Evolutionary conservation across 2,329 filamentous ascomycete genomes (phyloP), one percentile per base, ranked within the genome.

Genomic region (Geosmithia morbida): DNA sequence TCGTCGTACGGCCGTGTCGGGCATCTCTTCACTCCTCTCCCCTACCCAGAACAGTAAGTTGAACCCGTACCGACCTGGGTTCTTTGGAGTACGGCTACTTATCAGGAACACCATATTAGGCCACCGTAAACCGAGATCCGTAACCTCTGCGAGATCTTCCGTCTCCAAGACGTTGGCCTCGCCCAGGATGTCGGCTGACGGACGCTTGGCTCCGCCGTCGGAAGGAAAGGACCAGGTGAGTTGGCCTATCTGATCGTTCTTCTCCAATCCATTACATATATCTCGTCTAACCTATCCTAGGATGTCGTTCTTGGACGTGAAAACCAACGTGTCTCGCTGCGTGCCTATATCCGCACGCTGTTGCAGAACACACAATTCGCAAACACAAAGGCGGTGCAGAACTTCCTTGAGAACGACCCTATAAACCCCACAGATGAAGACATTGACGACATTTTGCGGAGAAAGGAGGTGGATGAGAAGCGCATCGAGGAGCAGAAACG

Each of bases 401-500:
- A 94, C 1, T 98, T 98, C 55, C 66, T 98, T 30, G 85, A 81
- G 1, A 69, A 69, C 1, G 69, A 85, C n/a, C 81, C 83, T 0
- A 77, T 94, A 22, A 79, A 74, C 1, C 70, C 87, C 10, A 87
- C 79, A 19, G 85, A 90, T 55, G 87, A 92, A 49, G 92, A 98
- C 59, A 68, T 83, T 26, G 75, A 83, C 2, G 92, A 98, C 59
- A 88, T 96, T 30, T 64, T 81, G 51, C 76, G 76, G 49, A 77
- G 92, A 47, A 94, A 89, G 62, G 74, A 77, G 13, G 81, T 95
- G 64, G 92, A 98, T 56, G 82, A 86, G 60, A 85, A 85, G 63
- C 81, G 92, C 43, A 77, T 97, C 46, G 86, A 94, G 57, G 92
- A 98, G 63, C 92, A 98, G 61, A 85, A 81, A 60, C 79, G 81